Evolutionary conservation across 1,284 basidiomycete species (phyloP).

Genomic region (Neolentinus lepideus): DNA sequence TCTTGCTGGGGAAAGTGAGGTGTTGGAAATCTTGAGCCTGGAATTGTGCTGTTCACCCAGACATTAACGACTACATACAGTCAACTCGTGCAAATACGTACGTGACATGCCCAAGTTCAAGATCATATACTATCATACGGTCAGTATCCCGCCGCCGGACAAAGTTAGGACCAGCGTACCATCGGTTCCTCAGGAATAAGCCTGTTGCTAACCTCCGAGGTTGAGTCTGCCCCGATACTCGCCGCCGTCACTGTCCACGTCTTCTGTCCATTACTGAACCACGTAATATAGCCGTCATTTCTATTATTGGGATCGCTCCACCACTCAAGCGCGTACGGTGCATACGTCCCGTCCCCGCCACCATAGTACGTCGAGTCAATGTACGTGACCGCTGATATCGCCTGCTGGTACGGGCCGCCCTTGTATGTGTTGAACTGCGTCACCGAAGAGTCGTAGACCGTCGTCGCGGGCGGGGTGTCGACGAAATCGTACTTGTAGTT

Average conservation of each 20-base stretch:
- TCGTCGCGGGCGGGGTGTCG: slow-evolving; percentile 44
- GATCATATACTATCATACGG: slow-evolving; percentile 51
- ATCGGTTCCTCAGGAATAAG: slow-evolving; percentile 77
- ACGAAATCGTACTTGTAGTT: slow-evolving; percentile 61
- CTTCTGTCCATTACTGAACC: slow-evolving; percentile 54
- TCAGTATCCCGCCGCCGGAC: slow-evolving; percentile 5
- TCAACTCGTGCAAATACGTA: slow-evolving; percentile 29
- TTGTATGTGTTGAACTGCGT: slow-evolving; percentile 66
- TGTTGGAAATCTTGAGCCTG: slow-evolving; percentile 61
- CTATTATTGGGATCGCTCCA: slow-evolving; percentile 60
- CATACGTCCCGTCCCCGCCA: slow-evolving; percentile 33
- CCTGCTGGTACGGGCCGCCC: slow-evolving; percentile 78
- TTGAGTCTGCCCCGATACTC: slow-evolving; percentile 52
- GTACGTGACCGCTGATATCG: slow-evolving; percentile 58
- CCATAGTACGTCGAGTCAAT: slow-evolving; percentile 50
- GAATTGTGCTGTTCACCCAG: slow-evolving; percentile 49
- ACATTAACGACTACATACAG: not conserved
- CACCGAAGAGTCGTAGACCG: slow-evolving; percentile 41
- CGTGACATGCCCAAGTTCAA: slow-evolving; percentile 70
- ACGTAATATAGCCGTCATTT: slow-evolving; percentile 63
- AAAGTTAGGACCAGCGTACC: slow-evolving; percentile 30
- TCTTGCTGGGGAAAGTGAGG: slow-evolving; percentile 58
- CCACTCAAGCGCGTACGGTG: slow-evolving; percentile 68
- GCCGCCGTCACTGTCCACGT: slow-evolving; percentile 63
- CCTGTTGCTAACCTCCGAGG: slow-evolving; percentile 46